phyloP scores from a whole-genome alignment of 139 green algal species.

The Chlorella sp. region DNA sequence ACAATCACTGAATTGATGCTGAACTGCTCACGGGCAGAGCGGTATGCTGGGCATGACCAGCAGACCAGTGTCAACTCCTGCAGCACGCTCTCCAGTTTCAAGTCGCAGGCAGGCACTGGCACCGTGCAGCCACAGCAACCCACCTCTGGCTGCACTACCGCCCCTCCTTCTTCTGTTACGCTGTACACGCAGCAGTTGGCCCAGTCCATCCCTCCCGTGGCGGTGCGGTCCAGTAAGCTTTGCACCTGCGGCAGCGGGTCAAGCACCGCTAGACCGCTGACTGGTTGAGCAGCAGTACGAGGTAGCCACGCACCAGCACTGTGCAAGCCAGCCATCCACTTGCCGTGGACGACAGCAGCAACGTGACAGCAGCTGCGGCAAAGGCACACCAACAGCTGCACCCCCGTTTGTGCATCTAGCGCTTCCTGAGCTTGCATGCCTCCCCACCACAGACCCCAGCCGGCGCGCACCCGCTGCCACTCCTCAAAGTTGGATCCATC shows the following conservation, averaged over 20 bases:
- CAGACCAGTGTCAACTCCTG: not conserved
- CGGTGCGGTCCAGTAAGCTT: slow-evolving; percentile 4
- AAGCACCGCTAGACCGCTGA: too few species aligned
- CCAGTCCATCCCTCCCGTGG: slow-evolving; percentile 33
- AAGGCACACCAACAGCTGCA: too few species aligned
- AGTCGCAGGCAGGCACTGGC: too few species aligned
- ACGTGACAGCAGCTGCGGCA: too few species aligned
- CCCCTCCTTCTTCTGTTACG: slow-evolving; percentile 12
- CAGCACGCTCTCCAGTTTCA: not conserved
- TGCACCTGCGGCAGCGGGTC: slow-evolving; percentile 2
- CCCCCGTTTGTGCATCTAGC: not conserved
- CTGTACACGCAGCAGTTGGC: slow-evolving; percentile 39
- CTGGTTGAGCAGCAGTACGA: too few species aligned
- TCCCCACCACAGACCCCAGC: not conserved
- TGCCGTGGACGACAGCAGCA: too few species aligned
- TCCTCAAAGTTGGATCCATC: slow-evolving; percentile 36
- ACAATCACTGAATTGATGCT: too few species aligned
- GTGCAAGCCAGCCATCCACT: too few species aligned
- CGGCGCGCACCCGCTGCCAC: slow-evolving; percentile 35
- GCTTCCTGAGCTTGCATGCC: not conserved
- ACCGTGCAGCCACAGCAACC: not conserved
- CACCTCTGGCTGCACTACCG: slow-evolving; percentile 33
- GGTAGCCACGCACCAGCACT: too few species aligned
- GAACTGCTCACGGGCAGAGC: too few species aligned
- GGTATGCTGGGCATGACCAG: too few species aligned